phyloP scores from a whole-genome alignment of 345 rosid genomes.

The Aethionema arabicum region DNA sequence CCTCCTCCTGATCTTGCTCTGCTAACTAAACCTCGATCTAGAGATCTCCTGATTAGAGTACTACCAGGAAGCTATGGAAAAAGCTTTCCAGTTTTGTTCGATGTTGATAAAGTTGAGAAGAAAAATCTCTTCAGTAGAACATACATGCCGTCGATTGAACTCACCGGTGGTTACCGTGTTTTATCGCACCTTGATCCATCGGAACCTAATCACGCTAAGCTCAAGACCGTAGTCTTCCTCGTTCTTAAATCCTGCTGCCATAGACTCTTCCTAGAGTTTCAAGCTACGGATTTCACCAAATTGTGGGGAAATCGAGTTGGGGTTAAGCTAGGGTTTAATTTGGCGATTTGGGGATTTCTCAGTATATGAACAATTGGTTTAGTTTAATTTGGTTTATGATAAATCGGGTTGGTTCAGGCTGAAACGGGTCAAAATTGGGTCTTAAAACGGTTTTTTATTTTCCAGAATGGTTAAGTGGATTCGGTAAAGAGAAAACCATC shows the following conservation, averaged over 20 bases:
- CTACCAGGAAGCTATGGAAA: constrained; percentile 77
- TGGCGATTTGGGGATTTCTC: no score
- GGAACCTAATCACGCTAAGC: constrained; percentile 69
- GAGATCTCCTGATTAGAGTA: constrained; percentile 51
- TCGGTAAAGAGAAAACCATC: no score
- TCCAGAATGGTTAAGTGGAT: no score
- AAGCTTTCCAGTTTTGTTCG: constrained; percentile 87
- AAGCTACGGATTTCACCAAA: no score
- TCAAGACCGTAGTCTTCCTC: constrained; percentile 64
- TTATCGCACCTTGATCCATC: constrained; percentile 85
- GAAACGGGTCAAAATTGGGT: no score
- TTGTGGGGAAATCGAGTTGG: no score
- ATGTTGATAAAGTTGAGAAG: constrained; percentile 76
- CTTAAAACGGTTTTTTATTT: no score
- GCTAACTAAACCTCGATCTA: constrained; percentile 21
- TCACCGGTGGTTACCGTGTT: constrained; percentile 84
- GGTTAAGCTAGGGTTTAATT: no score
- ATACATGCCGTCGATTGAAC: constrained; percentile 75
- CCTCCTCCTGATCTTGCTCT: constrained; percentile 28
- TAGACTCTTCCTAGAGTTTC: constrained; percentile 73
- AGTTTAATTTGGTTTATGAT: no score
- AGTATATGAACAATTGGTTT: no score
- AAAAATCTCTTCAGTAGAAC: constrained; percentile 83
- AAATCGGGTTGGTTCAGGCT: no score
- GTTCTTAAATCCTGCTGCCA: constrained; percentile 57